Percentiles rank a stretch among this genome's conserved stretches.
Conservation (phyloP, 73 alveolate genomes). For the Stentor coeruleus region DNA sequence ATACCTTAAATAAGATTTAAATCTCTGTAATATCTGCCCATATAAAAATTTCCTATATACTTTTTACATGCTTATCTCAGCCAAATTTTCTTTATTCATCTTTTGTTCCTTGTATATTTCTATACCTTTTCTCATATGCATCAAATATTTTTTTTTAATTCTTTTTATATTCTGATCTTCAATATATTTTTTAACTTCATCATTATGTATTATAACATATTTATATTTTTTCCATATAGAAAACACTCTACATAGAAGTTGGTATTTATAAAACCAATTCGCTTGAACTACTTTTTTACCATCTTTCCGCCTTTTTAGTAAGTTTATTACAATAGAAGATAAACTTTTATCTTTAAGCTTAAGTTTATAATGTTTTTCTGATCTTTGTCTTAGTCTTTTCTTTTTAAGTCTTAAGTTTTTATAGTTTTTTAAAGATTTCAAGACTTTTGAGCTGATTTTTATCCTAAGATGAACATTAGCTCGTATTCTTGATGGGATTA, state of each 20-base stretch:
- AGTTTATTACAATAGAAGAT: neutral
- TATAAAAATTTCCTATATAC: neutral
- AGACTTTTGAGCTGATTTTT: too few species aligned
- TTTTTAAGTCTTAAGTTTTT: too few species aligned
- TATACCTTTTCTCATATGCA: neutral
- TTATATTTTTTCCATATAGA: neutral
- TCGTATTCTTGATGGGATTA: neutral
- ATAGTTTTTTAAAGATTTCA: neutral
- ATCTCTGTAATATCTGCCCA: too few species aligned
- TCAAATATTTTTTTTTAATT: neutral
- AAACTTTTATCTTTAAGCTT: neutral
- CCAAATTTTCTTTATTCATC: too few species aligned
- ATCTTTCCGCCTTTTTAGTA: neutral
- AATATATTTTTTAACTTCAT: too few species aligned
- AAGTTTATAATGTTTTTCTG: neutral
- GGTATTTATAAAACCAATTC: neutral
- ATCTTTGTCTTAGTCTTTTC: too few species aligned
- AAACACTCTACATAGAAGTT: too few species aligned
- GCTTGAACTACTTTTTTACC: neutral
- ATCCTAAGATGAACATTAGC: neutral
- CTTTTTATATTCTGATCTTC: neutral
- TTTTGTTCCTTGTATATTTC: neutral
- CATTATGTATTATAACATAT: neutral
- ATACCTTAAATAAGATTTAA: neutral
- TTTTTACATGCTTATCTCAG: neutral